These are phyloP conservation scores for Helianthus annuus DNA, from an alignment of 129 eudicot genomes.

Conservation along the genomic window DNA sequence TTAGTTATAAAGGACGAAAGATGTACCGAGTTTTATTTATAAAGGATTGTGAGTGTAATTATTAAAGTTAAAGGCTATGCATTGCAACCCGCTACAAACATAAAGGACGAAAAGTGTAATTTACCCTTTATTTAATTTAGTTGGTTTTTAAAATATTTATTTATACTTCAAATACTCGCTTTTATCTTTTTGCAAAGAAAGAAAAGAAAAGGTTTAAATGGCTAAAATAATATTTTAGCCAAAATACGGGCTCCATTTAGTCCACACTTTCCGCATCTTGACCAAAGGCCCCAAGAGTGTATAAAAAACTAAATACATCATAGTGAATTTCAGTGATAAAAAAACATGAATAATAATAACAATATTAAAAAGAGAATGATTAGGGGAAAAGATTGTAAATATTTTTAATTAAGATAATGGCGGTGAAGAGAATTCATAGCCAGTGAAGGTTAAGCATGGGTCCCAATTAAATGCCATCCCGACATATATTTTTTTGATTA, in stretches of 20 bases:
- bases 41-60: too few relatives aligned
- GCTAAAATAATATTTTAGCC: conserved; percentile 12
- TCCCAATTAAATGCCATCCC: not conserved
- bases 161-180: not conserved
- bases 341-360: not conserved
- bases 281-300: conserved; percentile 33
- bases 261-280: conserved; percentile 38
- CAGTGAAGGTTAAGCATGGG: conserved; percentile 33
- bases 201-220: conserved; percentile 20
- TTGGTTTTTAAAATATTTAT: not conserved
- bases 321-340: not conserved
- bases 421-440: conserved; percentile 29
- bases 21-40: too few relatives aligned
- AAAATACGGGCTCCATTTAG: conserved; percentile 32
- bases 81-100: too few relatives aligned
- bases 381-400: conserved; percentile 2
- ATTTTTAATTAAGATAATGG: conserved; percentile 21
- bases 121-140: not conserved
- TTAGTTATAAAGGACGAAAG: too few relatives aligned
- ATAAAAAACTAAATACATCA: conserved; percentile 26
- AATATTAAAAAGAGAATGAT: conserved; percentile 14
- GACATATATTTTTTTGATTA: not conserved
- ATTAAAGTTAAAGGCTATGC: too few relatives aligned
- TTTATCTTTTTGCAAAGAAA: conserved; percentile 10
- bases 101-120: too few relatives aligned